Evolutionary conservation across 352 stramenopile species (phyloP).

Genomic region (Proteromonas lacertae): DNA sequence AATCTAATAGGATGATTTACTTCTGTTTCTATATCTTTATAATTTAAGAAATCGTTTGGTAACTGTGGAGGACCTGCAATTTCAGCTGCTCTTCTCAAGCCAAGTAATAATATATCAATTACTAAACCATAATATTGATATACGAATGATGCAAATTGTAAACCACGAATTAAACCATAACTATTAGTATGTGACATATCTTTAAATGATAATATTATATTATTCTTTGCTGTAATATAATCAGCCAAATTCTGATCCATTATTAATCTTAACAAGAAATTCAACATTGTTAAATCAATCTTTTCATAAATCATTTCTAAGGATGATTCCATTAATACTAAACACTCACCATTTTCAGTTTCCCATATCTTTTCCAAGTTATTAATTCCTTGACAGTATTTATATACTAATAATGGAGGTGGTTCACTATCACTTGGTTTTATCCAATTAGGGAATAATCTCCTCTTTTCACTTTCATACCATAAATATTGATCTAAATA

Average conservation of each 20-base stretch:
- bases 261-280: conserved; percentile 84
- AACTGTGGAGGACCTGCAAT: conserved; percentile 76
- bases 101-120: conserved; percentile 81
- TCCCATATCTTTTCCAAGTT: conserved; percentile 94
- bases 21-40: conserved; percentile 84
- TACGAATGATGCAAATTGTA: conserved; percentile 82
- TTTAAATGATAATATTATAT: conserved; percentile 58
- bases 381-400: conserved; percentile 99
- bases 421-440: conserved; percentile 94
- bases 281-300: conserved; percentile 93
- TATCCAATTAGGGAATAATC: conserved; percentile 98
- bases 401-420: conserved; percentile 89
- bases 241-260: conserved; percentile 99
- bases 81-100: conserved; percentile 81
- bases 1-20: conserved; percentile 87
- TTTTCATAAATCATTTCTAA: conserved; percentile 99
- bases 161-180: conserved; percentile 85
- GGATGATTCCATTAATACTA: conserved; percentile 90
- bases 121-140: conserved; percentile 93
- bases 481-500: conserved; percentile 99
- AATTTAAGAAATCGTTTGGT: conserved; percentile 93
- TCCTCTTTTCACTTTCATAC: conserved; percentile 97
- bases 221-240: conserved; percentile 99
- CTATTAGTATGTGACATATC: conserved; percentile 99
- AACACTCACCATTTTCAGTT: conserved; percentile 80